phyloP scores from a whole-genome alignment of 164 flowering plant species.

The Liquidambar formosana region DNA sequence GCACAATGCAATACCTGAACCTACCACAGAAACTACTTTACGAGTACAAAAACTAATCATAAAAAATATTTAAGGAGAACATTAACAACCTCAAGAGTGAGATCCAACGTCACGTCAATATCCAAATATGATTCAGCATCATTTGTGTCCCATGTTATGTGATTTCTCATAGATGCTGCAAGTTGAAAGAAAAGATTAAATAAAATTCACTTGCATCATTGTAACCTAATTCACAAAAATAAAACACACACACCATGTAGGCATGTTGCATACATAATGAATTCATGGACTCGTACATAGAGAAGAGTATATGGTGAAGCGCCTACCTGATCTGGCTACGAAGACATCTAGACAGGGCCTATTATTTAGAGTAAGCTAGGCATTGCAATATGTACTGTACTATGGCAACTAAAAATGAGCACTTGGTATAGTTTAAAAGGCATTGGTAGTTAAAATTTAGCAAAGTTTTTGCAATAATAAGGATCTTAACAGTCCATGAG shows the following conservation, averaged over 20 bases:
- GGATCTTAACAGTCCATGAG: background rate
- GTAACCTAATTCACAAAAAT: background rate
- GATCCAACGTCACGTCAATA: constrained; percentile 58
- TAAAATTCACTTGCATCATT: background rate
- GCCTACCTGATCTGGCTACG: background rate
- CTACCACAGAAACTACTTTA: no score
- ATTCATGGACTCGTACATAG: background rate
- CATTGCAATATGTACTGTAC: background rate
- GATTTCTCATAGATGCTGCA: constrained; percentile 76
- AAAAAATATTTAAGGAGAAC: background rate
- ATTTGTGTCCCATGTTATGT: constrained; percentile 56
- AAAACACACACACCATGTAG: background rate
- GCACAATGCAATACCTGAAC: background rate
- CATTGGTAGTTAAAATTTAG: background rate
- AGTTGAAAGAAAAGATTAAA: constrained; percentile 6
- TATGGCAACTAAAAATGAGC: background rate
- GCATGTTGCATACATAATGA: background rate
- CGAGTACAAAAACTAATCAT: no score
- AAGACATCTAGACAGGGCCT: background rate
- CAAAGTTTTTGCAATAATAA: background rate
- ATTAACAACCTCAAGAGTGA: constrained; percentile 63
- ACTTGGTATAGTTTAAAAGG: background rate
- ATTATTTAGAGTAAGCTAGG: background rate
- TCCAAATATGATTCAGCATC: constrained; percentile 53
- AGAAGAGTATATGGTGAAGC: background rate